Evolutionary conservation across 2,329 filamentous ascomycete genomes (phyloP).

Genomic region (Sporothrix pseudoabietina): DNA sequence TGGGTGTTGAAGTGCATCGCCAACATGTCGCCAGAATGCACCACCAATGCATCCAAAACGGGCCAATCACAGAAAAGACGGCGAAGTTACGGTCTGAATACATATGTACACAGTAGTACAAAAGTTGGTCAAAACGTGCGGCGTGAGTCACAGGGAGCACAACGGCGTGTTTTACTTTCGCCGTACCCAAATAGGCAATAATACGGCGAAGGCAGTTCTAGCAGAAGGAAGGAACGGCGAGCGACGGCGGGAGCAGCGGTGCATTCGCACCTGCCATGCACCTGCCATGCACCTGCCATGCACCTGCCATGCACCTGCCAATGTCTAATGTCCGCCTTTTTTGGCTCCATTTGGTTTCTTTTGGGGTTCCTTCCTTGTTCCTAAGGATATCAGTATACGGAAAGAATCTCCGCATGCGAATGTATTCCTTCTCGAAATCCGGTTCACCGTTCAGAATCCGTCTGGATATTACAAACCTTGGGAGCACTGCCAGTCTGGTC

Average conservation of each 20-base stretch:
- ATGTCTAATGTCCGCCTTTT: neutral
- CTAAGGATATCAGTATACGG: neutral
- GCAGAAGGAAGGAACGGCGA: neutral
- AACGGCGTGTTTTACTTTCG: neutral
- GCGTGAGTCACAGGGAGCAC: constrained; percentile 1
- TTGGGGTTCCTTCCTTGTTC: no score
- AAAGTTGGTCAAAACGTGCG: neutral
- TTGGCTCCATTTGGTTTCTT: no score
- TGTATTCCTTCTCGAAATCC: neutral
- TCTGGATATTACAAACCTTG: neutral
- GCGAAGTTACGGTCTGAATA: neutral
- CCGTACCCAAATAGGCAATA: constrained; percentile 10
- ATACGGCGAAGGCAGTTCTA: neutral
- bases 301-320: neutral
- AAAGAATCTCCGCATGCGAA: neutral
- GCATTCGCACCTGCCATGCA: neutral
- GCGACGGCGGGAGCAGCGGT: neutral
- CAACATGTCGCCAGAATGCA: neutral
- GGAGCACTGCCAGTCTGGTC: neutral
- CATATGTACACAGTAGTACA: no score
- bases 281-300: no score
- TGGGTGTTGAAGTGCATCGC: neutral
- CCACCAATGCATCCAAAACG: neutral
- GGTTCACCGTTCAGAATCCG: neutral
- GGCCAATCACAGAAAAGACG: neutral